phyloP scores from a whole-genome alignment of 78 protist genomes.

The Dictyostelium brefeldianum region DNA sequence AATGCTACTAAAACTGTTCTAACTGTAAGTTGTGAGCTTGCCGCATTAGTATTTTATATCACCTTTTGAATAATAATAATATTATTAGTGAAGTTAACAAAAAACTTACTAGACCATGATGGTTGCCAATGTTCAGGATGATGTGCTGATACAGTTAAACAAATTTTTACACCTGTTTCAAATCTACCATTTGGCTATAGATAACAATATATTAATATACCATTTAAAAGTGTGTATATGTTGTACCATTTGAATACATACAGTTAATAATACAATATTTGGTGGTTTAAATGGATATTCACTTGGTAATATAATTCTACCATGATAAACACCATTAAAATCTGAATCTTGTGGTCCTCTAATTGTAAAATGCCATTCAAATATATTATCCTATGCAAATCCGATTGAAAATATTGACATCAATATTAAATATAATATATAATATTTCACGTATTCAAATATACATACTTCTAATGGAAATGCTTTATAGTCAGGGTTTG shows the following conservation, averaged over 20 bases:
- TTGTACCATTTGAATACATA: no score
- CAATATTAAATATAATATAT: no score
- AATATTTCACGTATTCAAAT: no score
- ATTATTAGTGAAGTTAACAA: background rate
- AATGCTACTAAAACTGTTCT: conserved; percentile 93
- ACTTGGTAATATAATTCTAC: conserved; percentile 94
- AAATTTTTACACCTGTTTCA: conserved; percentile 91
- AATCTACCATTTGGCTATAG: conserved; percentile 95
- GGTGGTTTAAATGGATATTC: conserved; percentile 97
- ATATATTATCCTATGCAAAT: conserved; percentile 89
- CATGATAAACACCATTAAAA: conserved; percentile 97
- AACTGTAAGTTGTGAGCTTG: conserved; percentile 2
- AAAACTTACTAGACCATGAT: conserved; percentile 91
- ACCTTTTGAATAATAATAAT: background rate
- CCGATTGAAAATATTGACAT: no score
- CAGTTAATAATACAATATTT: conserved; percentile 90
- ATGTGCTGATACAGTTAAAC: conserved; percentile 91
- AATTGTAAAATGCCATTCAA: conserved; percentile 98
- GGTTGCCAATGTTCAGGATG: conserved; percentile 99
- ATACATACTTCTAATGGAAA: conserved; percentile 79
- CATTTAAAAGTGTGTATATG: no score
- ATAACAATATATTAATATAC: background rate
- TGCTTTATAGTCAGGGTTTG: conserved; percentile 71
- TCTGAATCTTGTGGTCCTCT: conserved; percentile 94
- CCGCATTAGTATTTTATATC: background rate